phyloP scores from a whole-genome alignment of 345 rosid species.

The Brassica incana region DNA sequence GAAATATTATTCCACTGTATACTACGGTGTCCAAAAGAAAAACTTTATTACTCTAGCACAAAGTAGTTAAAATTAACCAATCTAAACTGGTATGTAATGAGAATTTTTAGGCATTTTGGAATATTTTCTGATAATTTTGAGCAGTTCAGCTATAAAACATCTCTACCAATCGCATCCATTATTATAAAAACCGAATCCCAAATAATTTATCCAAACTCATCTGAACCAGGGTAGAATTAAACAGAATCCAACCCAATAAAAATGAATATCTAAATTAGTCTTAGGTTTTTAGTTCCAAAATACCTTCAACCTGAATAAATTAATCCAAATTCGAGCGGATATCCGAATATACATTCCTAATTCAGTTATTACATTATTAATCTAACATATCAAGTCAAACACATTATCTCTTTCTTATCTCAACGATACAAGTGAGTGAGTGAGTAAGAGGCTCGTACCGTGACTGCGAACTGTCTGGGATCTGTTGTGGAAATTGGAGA shows the following conservation, averaged over 20 bases:
- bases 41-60: neutral
- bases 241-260: neutral
- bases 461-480: constrained; percentile 55
- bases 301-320: neutral
- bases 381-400: neutral
- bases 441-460: constrained; percentile 35
- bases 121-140: neutral
- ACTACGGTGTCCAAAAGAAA: neutral
- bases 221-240: neutral
- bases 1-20: neutral
- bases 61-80: neutral
- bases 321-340: neutral
- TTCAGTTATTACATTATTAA: neutral
- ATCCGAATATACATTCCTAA: neutral
- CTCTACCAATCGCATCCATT: neutral
- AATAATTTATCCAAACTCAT: neutral
- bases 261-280: neutral
- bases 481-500: constrained; percentile 53
- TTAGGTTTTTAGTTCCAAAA: neutral
- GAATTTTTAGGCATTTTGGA: neutral
- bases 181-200: too few relatives aligned
- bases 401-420: neutral
- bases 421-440: neutral
- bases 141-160: neutral
- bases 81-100: neutral